Percentiles rank a stretch among this genome's conserved stretches.
phyloP scores from a whole-genome alignment of 371 early-diverging fungal genomes.

The Entomophthora muscae region DNA sequence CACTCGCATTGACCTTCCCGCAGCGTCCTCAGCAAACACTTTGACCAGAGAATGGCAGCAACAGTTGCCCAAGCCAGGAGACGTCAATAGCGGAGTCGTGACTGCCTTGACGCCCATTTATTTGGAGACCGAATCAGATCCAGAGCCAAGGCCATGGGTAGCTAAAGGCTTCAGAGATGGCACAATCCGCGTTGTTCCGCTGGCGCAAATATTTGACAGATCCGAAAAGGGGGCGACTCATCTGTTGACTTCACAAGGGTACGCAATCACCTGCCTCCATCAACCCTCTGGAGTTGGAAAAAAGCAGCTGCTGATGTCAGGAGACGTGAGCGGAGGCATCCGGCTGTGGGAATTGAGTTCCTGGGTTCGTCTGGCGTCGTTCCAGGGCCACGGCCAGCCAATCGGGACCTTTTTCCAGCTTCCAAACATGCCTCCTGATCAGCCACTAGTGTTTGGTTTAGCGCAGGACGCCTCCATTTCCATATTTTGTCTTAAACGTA shows the following conservation, averaged over 20 bases:
- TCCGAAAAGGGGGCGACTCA: neutral
- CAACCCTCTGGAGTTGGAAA: neutral
- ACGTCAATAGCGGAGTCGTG: neutral
- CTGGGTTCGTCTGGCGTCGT: neutral
- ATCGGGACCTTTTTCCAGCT: neutral
- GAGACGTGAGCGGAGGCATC: neutral
- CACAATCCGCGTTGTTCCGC: neutral
- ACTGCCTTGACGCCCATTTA: neutral
- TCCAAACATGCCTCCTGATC: neutral
- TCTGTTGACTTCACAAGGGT: neutral
- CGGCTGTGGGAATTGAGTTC: constrained; percentile 4
- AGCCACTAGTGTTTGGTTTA: neutral
- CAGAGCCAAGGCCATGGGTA: neutral
- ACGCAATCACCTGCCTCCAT: neutral
- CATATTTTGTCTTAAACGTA: neutral
- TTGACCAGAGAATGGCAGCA: neutral
- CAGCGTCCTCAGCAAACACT: neutral
- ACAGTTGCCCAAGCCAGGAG: neutral
- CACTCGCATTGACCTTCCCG: neutral
- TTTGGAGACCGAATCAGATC: neutral
- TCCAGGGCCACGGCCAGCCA: neutral
- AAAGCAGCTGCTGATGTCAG: neutral
- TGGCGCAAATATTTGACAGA: neutral
- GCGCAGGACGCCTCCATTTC: neutral
- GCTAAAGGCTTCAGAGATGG: neutral